These are phyloP conservation scores for Flaveria robusta DNA, from an alignment of 129 eudicot species.

Conservation along the genomic window DNA sequence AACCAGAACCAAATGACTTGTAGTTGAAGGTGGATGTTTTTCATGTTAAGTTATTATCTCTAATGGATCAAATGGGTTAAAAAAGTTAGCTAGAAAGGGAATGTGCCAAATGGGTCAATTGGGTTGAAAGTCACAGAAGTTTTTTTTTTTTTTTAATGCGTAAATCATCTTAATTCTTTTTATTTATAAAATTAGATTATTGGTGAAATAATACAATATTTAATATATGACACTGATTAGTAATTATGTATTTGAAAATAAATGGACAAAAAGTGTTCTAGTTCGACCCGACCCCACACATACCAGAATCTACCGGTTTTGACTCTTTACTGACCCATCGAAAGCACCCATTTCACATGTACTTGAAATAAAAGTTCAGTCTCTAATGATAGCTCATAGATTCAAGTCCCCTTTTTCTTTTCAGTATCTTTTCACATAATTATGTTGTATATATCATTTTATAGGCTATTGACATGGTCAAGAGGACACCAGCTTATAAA, in stretches of 20 bases:
- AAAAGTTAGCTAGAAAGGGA: neutral
- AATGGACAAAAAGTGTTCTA: neutral
- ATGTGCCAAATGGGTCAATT: neutral
- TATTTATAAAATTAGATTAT: neutral
- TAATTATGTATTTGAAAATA: neutral
- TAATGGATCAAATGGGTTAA: neutral
- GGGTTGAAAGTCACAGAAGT: neutral
- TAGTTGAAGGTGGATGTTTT: neutral
- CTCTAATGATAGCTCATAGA: conserved; percentile 1
- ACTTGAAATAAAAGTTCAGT: neutral
- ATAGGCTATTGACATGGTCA: conserved; percentile 97
- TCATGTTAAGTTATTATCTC: neutral
- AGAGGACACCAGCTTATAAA: conserved; percentile 93
- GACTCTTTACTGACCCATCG: neutral
- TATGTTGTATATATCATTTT: conserved; percentile 1
- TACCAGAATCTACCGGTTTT: neutral
- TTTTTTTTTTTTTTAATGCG: neutral
- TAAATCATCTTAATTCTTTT: neutral
- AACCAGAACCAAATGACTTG: neutral
- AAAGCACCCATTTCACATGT: neutral
- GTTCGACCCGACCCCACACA: neutral
- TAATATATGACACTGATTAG: neutral
- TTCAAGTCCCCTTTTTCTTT: neutral
- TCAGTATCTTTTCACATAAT: neutral
- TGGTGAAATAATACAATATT: neutral